Percentiles rank a stretch among this genome's conserved stretches.
These are phyloP conservation scores for Phytophthora cactorum DNA, from an alignment of 352 stramenopile species.

Conservation along the genomic window DNA sequence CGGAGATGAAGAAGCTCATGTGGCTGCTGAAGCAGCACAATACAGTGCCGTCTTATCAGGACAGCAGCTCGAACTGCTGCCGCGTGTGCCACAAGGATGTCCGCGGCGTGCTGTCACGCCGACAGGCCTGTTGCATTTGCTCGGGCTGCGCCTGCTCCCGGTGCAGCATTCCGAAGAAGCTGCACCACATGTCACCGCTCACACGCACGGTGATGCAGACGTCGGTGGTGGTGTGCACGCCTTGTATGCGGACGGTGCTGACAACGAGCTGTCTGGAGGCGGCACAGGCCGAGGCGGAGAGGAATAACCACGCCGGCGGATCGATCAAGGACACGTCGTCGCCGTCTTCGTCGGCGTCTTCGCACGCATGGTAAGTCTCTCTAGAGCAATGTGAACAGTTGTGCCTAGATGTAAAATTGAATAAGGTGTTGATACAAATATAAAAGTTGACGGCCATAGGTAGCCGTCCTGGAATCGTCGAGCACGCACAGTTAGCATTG, in stretches of 20 bases:
- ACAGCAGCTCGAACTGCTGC: constrained; percentile 21
- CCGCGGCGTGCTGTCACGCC: constrained; percentile 19
- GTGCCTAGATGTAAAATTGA: neutral
- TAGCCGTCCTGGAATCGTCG: constrained; percentile 2
- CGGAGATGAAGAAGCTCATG: constrained; percentile 45
- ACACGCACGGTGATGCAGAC: constrained; percentile 28
- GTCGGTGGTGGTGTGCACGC: constrained; percentile 35
- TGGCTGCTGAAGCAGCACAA: constrained; percentile 39
- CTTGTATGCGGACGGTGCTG: constrained; percentile 33
- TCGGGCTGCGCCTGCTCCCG: constrained; percentile 27
- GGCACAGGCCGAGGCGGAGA: constrained; percentile 23
- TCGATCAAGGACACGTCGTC: constrained; percentile 32
- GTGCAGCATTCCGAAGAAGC: constrained; percentile 37
- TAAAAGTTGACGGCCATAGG: neutral
- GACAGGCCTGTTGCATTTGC: constrained; percentile 33
- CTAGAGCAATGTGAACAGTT: constrained; percentile 6
- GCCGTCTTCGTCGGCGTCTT: constrained; percentile 19
- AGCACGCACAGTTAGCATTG: neutral
- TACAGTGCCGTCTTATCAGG: neutral
- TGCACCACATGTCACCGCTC: constrained; percentile 41
- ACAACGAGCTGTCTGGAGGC: constrained; percentile 31
- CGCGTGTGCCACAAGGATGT: constrained; percentile 36
- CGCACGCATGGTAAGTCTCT: constrained; percentile 16
- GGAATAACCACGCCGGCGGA: constrained; percentile 10
- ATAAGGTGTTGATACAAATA: constrained; percentile 8